Percentiles rank a stretch among this genome's conserved stretches.
phyloP scores from a whole-genome alignment of 371 early-diverging fungal genomes.

The Apophysomyces sp. region DNA sequence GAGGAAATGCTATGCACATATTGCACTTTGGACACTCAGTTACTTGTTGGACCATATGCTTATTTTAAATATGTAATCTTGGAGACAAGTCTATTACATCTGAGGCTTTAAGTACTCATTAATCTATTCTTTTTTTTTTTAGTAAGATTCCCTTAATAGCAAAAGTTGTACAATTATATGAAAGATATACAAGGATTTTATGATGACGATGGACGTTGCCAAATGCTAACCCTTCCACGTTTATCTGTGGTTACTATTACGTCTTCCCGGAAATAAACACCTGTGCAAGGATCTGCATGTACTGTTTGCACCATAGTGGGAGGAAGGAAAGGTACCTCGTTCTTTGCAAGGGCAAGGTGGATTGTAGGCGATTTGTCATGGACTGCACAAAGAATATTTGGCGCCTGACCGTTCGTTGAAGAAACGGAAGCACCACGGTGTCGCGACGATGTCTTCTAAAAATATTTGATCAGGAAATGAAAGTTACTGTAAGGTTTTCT shows the following conservation, averaged over 20 bases:
- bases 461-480: not conserved
- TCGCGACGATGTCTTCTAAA: constrained; percentile 24
- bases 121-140: too few relatives aligned
- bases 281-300: constrained; percentile 73
- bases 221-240: constrained; percentile 75
- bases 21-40: too few relatives aligned
- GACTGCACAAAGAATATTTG: constrained; percentile 20
- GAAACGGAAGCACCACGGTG: constrained; percentile 44
- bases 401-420: constrained; percentile 26
- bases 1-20: not conserved
- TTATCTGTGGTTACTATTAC: constrained; percentile 83
- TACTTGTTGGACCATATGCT: too few relatives aligned
- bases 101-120: too few relatives aligned
- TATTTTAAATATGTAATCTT: too few relatives aligned
- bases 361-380: constrained; percentile 26
- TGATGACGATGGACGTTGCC: constrained; percentile 66
- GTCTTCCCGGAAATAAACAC: constrained; percentile 81
- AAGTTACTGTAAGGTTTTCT: constrained; percentile 21
- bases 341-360: constrained; percentile 67
- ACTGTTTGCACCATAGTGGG: constrained; percentile 76
- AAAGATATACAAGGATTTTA: too few relatives aligned
- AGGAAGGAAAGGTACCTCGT: constrained; percentile 77
- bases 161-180: too few relatives aligned
- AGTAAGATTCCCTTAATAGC: too few relatives aligned
- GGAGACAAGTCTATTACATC: too few relatives aligned